Percentiles rank a stretch among this genome's conserved stretches.
Conservation (phyloP, 257 asterid genomes). For the Marsdenia floribunda region DNA sequence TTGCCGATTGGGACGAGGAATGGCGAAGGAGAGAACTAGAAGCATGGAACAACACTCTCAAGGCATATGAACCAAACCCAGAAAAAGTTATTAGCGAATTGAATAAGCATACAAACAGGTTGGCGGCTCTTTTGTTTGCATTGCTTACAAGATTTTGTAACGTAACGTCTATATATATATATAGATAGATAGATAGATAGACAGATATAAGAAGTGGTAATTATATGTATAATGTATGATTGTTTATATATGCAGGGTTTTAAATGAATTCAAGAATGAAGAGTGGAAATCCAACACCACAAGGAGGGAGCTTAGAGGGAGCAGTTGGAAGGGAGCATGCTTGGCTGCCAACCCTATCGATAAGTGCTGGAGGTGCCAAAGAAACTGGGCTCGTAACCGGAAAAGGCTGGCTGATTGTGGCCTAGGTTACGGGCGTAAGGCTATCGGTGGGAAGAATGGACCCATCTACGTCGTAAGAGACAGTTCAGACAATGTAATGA, state of each 20-base stretch:
- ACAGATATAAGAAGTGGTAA: no score
- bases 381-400: conserved; percentile 57
- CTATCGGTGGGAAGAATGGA: conserved; percentile 74
- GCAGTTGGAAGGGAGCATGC: conserved; percentile 41
- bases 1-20: conserved; percentile 29
- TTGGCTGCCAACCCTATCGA: conserved; percentile 69
- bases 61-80: conserved; percentile 47
- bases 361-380: conserved; percentile 78
- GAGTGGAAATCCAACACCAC: conserved; percentile 22
- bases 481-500: conserved; percentile 37
- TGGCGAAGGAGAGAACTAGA: conserved; percentile 44
- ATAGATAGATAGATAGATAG: no score
- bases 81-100: conserved; percentile 34
- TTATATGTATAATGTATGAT: no score
- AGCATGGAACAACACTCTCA: conserved; percentile 48
- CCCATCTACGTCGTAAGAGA: conserved; percentile 51
- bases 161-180: no score
- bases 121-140: background rate
- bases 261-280: conserved; percentile 22
- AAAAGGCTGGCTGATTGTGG: conserved; percentile 68
- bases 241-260: conserved; percentile 18
- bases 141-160: no score
- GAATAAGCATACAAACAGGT: conserved; percentile 36
- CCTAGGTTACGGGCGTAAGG: conserved; percentile 56
- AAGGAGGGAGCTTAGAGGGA: conserved; percentile 42